phyloP scores from a whole-genome alignment of 2,329 filamentous ascomycete species.

The Fusarium zealandicum region DNA sequence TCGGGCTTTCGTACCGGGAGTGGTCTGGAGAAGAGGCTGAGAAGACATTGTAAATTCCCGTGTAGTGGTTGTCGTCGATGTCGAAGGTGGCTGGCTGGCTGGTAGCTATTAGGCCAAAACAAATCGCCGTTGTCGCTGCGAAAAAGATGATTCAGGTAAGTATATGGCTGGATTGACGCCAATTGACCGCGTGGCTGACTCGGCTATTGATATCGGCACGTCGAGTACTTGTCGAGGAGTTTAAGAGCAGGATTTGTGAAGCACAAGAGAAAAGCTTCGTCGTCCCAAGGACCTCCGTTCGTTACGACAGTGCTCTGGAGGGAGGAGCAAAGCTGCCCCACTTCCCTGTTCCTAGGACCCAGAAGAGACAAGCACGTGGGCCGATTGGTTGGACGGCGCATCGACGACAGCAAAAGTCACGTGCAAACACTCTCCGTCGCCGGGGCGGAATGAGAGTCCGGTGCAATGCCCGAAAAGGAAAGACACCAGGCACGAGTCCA shows the following conservation, averaged over 20 bases:
- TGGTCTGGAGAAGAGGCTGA: slow-evolving; percentile 93
- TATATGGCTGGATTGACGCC: not conserved
- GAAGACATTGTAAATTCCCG: slow-evolving; percentile 75
- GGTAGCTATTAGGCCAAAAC: slow-evolving; percentile 1
- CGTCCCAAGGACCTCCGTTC: slow-evolving; percentile 6
- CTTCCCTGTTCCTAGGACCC: slow-evolving; percentile 21
- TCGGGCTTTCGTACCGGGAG: slow-evolving; percentile 73
- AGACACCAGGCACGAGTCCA: slow-evolving; percentile 38
- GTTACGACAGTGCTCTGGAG: slow-evolving; percentile 34
- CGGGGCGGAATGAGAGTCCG: slow-evolving; percentile 13
- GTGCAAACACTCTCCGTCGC: slow-evolving; percentile 36
- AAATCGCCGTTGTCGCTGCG: not conserved
- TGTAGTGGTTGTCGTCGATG: not conserved
- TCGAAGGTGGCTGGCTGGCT: slow-evolving; percentile 15
- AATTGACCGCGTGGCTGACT: slow-evolving; percentile 5
- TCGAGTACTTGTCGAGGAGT: not conserved
- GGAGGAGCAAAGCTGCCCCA: slow-evolving; percentile 23
- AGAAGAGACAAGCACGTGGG: slow-evolving; percentile 42
- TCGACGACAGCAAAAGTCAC: slow-evolving; percentile 30
- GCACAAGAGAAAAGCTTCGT: slow-evolving; percentile 25
- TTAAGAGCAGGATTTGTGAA: slow-evolving; percentile 13
- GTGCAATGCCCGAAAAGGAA: slow-evolving; percentile 38
- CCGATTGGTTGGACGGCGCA: slow-evolving; percentile 40
- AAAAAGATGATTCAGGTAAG: too few relatives aligned
- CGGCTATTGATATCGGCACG: slow-evolving; percentile 6